Conservation (phyloP, 352 stramenopile species). For the Phytopythium oedochilum region DNA sequence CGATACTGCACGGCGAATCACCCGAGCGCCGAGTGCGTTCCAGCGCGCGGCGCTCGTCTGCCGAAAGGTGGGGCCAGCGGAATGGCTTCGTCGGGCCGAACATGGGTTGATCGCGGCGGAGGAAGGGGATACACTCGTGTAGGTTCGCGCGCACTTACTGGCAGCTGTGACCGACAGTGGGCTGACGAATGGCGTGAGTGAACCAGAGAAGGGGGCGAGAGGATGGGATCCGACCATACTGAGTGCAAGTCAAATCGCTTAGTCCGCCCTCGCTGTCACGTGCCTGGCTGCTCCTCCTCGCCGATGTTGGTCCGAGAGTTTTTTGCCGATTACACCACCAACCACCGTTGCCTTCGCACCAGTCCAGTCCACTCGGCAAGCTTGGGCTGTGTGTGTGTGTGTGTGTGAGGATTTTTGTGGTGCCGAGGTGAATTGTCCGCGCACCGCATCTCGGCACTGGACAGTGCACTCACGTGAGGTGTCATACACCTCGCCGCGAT, state of each 20-base stretch:
- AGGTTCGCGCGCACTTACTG: conserved; percentile 1
- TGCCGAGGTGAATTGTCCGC: too few relatives aligned
- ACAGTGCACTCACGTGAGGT: background rate
- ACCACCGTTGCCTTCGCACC: too few relatives aligned
- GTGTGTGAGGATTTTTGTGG: too few relatives aligned
- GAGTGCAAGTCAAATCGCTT: background rate
- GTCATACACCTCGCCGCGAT: background rate
- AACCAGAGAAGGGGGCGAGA: background rate
- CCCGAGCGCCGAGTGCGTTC: too few relatives aligned
- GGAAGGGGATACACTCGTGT: background rate
- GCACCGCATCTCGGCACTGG: too few relatives aligned
- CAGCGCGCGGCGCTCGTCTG: too few relatives aligned
- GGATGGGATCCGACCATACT: conserved; percentile 1
- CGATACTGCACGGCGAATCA: too few relatives aligned
- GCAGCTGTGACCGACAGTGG: conserved; percentile 1
- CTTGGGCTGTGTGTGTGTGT: too few relatives aligned
- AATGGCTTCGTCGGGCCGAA: background rate
- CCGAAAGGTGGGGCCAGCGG: background rate
- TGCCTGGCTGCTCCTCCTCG: background rate
- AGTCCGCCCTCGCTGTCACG: conserved; percentile 4
- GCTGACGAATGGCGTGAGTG: conserved; percentile 1
- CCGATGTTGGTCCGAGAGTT: too few relatives aligned
- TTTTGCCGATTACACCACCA: too few relatives aligned
- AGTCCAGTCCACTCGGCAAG: too few relatives aligned
- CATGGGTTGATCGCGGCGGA: background rate